A percentile compares a stretch with the other conserved stretches of the same genome.
phyloP scores from a whole-genome alignment of 2,329 filamentous ascomycete genomes.

The Periconia digitata region DNA sequence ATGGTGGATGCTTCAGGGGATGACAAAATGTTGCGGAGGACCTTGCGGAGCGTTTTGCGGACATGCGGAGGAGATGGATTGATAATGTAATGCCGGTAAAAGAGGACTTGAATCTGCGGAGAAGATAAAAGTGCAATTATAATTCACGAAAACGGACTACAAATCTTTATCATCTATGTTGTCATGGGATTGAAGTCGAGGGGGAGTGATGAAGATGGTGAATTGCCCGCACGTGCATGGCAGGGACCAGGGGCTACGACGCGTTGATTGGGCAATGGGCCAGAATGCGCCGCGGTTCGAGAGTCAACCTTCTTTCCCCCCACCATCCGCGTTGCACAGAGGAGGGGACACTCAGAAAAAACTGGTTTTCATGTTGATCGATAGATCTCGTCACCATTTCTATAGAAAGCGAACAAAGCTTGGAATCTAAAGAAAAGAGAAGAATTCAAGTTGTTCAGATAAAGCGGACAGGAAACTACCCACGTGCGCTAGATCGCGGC shows the following conservation, averaged over 20 bases:
- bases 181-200: neutral
- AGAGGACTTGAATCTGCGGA: neutral
- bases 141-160: neutral
- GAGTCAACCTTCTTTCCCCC: neutral
- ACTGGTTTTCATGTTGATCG: too few species aligned
- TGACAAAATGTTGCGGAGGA: slow-evolving; percentile 11
- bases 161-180: neutral
- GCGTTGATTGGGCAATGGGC: slow-evolving; percentile 7
- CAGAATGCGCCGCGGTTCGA: neutral
- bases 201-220: neutral
- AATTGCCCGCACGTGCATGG: neutral
- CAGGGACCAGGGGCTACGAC: neutral
- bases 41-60: slow-evolving; percentile 17
- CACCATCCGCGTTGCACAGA: neutral
- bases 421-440: neutral
- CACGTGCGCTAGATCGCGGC: slow-evolving; percentile 7
- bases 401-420: neutral
- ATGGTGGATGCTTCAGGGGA: neutral
- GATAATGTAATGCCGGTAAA: neutral
- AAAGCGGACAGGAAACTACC: neutral
- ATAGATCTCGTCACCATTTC: neutral
- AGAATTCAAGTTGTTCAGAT: neutral
- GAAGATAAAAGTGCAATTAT: neutral
- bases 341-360: too few species aligned
- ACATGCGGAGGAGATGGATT: slow-evolving; percentile 12